Conservation (phyloP, 179 eudicot species). For the Sideroxylon spinosum region DNA sequence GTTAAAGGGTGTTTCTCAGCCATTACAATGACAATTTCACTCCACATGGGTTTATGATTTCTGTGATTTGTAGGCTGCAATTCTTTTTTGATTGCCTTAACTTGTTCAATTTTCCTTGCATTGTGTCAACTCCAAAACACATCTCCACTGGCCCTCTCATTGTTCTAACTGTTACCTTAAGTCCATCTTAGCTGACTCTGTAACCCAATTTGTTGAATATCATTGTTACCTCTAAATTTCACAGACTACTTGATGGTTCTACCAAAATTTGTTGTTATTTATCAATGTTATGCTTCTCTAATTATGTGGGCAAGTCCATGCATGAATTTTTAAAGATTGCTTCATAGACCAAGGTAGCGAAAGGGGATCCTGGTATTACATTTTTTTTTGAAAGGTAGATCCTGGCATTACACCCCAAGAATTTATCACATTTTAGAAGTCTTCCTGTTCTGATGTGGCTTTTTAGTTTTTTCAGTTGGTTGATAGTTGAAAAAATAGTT, state of each 20-base stretch:
- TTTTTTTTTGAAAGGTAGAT: no score
- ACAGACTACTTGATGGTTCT: no score
- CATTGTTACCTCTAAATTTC: no score
- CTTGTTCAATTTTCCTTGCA: not conserved
- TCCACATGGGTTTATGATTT: not conserved
- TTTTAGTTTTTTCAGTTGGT: not conserved
- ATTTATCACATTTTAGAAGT: not conserved
- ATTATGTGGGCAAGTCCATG: not conserved
- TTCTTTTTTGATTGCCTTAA: not conserved
- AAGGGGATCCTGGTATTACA: not conserved
- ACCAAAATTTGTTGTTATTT: not conserved
- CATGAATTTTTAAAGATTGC: not conserved
- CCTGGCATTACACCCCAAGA: no score
- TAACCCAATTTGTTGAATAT: no score
- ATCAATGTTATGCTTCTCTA: not conserved
- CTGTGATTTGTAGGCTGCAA: not conserved
- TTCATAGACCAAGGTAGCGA: not conserved
- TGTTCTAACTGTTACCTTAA: not conserved
- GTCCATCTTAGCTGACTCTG: no score
- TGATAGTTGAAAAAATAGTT: constrained; percentile 1
- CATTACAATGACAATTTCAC: not conserved
- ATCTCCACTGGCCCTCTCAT: not conserved
- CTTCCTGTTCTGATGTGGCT: not conserved
- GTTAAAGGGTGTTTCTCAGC: not conserved
- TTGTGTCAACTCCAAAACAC: not conserved